phyloP scores from a whole-genome alignment of 1,139 yeast species.

The Taphrina wiesneri region DNA sequence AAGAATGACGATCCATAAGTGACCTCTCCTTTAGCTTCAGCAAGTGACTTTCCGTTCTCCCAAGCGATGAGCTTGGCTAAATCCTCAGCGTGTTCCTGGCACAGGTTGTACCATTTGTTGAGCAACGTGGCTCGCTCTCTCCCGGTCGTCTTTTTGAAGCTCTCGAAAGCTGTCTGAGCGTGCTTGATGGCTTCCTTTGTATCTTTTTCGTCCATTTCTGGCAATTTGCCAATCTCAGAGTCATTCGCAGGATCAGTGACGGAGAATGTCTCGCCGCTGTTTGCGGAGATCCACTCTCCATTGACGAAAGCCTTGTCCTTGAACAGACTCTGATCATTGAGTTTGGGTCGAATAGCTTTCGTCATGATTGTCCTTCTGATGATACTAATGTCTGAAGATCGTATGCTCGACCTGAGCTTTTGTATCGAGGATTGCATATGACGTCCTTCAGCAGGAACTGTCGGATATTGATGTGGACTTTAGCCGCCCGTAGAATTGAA shows the following conservation, averaged over 20 bases:
- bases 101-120: slow-evolving; percentile 61
- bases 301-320: slow-evolving; percentile 56
- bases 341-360: slow-evolving; percentile 43
- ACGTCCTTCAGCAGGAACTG: neutral
- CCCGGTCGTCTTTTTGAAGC: slow-evolving; percentile 61
- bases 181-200: slow-evolving; percentile 54
- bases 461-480: neutral
- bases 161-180: slow-evolving; percentile 62
- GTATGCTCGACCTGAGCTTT: neutral
- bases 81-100: slow-evolving; percentile 70
- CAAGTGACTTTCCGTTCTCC: slow-evolving; percentile 81
- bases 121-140: slow-evolving; percentile 69
- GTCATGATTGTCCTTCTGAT: slow-evolving; percentile 4
- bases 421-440: slow-evolving; percentile 3
- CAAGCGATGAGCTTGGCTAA: slow-evolving; percentile 69
- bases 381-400: neutral
- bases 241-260: slow-evolving; percentile 78
- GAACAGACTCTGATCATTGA: slow-evolving; percentile 41
- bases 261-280: slow-evolving; percentile 57
- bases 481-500: neutral
- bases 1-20: slow-evolving; percentile 76
- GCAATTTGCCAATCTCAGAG: slow-evolving; percentile 57
- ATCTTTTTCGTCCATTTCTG: slow-evolving; percentile 58
- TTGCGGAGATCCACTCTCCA: slow-evolving; percentile 66
- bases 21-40: slow-evolving; percentile 80